These are phyloP conservation scores for Caryopteris hybrid DNA, from an alignment of 305 asterid species.

Conservation along the genomic window DNA sequence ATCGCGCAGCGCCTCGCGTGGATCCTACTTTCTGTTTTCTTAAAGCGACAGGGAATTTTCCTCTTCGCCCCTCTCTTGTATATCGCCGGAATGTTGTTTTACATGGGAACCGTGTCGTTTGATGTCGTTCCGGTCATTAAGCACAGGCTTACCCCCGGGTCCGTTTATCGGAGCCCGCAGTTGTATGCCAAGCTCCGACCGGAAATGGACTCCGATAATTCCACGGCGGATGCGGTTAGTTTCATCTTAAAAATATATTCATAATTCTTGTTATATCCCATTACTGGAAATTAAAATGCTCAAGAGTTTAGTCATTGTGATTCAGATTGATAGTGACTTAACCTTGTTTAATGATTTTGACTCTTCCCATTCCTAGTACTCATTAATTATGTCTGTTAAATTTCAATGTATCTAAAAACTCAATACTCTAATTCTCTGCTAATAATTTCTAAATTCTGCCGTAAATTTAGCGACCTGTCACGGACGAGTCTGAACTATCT, in stretches of 20 bases:
- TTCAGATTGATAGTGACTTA: constrained; percentile 27
- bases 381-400: neutral
- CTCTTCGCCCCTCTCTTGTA: constrained; percentile 81
- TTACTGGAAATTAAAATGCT: constrained; percentile 6
- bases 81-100: constrained; percentile 72
- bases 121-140: constrained; percentile 57
- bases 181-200: constrained; percentile 56
- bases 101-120: constrained; percentile 90
- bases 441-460: neutral
- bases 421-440: neutral
- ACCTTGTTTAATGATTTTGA: constrained; percentile 21
- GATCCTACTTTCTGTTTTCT: constrained; percentile 53
- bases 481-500: constrained; percentile 1
- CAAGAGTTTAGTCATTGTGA: constrained; percentile 14
- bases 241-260: neutral
- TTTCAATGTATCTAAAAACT: constrained; percentile 17
- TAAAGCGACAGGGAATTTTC: constrained; percentile 80
- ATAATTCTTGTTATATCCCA: neutral
- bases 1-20: constrained; percentile 58
- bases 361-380: constrained; percentile 14
- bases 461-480: constrained; percentile 10
- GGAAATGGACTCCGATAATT: constrained; percentile 72
- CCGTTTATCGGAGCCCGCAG: constrained; percentile 81
- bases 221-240: constrained; percentile 84
- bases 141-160: constrained; percentile 60